Conservation (phyloP, 2,329 filamentous ascomycete genomes). For the Trichoderma gracile region DNA sequence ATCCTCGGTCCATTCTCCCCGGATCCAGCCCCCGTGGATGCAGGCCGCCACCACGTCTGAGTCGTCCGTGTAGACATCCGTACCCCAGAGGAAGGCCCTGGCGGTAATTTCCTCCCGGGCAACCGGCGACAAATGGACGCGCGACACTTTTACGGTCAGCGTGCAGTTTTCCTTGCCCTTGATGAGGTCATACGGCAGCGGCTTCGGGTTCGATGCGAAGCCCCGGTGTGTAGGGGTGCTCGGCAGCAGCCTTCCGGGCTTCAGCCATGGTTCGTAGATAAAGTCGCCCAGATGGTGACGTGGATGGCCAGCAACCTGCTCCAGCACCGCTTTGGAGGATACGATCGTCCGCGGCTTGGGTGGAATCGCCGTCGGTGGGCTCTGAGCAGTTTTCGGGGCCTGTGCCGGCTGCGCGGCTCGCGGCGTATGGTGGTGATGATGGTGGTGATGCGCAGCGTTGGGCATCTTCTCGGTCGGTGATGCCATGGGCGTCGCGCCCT, state of each 20-base stretch:
- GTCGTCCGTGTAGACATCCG: conserved; percentile 93
- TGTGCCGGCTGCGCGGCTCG: conserved; percentile 36
- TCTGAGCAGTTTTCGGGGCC: conserved; percentile 32
- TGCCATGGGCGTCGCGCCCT: conserved; percentile 47
- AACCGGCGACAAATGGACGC: conserved; percentile 68
- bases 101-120: conserved; percentile 82
- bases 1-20: conserved; percentile 81
- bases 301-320: conserved; percentile 68
- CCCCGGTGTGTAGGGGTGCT: conserved; percentile 44
- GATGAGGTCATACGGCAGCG: conserved; percentile 72
- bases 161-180: conserved; percentile 83
- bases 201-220: conserved; percentile 61
- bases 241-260: conserved; percentile 50
- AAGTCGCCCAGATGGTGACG: conserved; percentile 82
- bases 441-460: conserved; percentile 43
- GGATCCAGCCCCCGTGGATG: conserved; percentile 90
- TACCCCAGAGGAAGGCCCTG: conserved; percentile 84
- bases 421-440: conserved; percentile 48
- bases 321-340: conserved; percentile 68
- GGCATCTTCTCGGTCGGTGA: conserved; percentile 47
- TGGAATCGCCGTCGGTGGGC: conserved; percentile 41
- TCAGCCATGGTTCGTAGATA: conserved; percentile 72
- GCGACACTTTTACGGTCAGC: conserved; percentile 82
- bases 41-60: conserved; percentile 90
- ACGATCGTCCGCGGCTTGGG: conserved; percentile 67